These are phyloP conservation scores for Backusella westeae DNA, from an alignment of 192 early-diverging fungal genomes.

Conservation along the genomic window DNA sequence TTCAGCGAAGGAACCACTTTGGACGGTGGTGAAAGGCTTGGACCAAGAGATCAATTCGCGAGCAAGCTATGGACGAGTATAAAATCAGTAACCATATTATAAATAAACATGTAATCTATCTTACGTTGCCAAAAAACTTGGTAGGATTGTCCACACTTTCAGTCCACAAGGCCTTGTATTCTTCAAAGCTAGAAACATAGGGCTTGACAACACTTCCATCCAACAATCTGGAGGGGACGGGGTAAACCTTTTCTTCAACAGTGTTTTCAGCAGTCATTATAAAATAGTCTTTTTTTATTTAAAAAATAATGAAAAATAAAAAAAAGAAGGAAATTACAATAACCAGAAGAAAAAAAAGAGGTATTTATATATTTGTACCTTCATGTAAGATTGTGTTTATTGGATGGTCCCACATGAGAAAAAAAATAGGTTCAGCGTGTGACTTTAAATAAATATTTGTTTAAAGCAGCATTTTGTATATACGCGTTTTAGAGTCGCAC, in stretches of 20 bases:
- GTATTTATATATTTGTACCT: constrained; percentile 10
- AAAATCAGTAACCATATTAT: neutral
- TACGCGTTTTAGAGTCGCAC: constrained; percentile 5
- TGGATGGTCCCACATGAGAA: constrained; percentile 3
- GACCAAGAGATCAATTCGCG: constrained; percentile 79
- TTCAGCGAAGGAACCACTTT: constrained; percentile 69
- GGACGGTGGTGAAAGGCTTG: constrained; percentile 72
- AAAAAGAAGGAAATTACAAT: neutral
- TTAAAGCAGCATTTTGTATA: neutral
- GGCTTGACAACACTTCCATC: constrained; percentile 58
- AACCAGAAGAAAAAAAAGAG: neutral
- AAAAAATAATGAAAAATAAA: neutral
- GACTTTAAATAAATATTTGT: neutral
- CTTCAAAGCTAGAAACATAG: constrained; percentile 66
- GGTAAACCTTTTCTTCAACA: constrained; percentile 25
- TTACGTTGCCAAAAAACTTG: constrained; percentile 83
- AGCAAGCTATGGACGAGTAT: constrained; percentile 51
- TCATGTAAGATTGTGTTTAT: neutral
- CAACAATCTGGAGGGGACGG: constrained; percentile 66
- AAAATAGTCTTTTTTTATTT: neutral
- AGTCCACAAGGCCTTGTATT: constrained; percentile 81
- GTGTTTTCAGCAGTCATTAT: constrained; percentile 17
- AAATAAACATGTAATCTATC: neutral
- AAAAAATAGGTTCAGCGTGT: neutral
- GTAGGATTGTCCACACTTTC: constrained; percentile 77